A percentile compares a stretch with the other conserved stretches of the same genome.
Conservation (phyloP, 805 yeast genomes). For the Candida chilensis region DNA sequence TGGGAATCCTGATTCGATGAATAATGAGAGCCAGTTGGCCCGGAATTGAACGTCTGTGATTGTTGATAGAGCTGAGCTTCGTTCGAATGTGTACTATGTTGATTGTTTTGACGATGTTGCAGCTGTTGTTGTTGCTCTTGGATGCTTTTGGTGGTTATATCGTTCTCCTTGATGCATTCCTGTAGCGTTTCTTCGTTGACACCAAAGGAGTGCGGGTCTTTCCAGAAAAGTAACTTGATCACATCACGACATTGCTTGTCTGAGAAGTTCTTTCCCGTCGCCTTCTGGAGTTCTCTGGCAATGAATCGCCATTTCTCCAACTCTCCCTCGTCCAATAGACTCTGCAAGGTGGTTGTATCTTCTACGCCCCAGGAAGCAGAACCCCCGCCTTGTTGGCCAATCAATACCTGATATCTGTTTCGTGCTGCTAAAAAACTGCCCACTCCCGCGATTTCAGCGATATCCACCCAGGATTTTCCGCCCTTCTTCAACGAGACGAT, state of each 20-base stretch:
- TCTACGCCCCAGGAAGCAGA: constrained; percentile 52
- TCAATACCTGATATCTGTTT: constrained; percentile 69
- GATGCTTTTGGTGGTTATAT: constrained; percentile 20
- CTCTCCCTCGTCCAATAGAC: constrained; percentile 60
- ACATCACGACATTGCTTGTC: constrained; percentile 47
- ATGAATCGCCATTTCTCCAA: constrained; percentile 60
- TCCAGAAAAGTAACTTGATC: constrained; percentile 41
- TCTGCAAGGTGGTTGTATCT: constrained; percentile 42
- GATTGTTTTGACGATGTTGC: no score
- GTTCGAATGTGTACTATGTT: no score
- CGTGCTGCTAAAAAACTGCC: constrained; percentile 67
- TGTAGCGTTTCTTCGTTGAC: constrained; percentile 34
- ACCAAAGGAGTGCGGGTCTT: constrained; percentile 49
- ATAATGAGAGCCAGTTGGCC: no score
- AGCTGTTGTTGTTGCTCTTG: constrained; percentile 9
- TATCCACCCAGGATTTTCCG: constrained; percentile 68
- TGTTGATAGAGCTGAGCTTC: no score
- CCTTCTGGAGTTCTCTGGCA: constrained; percentile 50
- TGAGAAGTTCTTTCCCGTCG: constrained; percentile 40
- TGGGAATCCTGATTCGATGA: no score
- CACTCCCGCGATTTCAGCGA: constrained; percentile 55
- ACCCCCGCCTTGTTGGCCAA: constrained; percentile 79
- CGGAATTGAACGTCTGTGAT: no score
- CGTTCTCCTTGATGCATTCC: constrained; percentile 26
- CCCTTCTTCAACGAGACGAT: constrained; percentile 51